Evolutionary conservation across 2,329 filamentous ascomycete species (phyloP).

Genomic region (Hypoxylon sp.): DNA sequence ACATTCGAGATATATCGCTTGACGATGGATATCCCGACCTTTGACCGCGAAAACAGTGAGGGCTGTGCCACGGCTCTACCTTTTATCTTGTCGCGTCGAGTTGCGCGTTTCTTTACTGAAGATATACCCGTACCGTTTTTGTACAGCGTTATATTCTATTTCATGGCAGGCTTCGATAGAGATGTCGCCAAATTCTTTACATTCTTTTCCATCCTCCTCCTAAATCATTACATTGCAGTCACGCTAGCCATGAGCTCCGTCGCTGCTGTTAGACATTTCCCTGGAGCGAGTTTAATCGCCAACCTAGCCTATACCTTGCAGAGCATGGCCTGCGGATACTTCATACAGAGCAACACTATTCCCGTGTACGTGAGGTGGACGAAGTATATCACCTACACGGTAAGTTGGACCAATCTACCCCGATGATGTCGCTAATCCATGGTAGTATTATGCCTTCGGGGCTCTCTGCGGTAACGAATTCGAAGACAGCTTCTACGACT

Average conservation of each 20-base stretch:
- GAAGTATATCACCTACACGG: conserved; percentile 73
- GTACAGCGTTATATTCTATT: conserved; percentile 79
- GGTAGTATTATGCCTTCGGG: conserved; percentile 75
- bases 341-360: conserved; percentile 78
- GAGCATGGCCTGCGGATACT: conserved; percentile 80
- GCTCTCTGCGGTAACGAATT: conserved; percentile 81
- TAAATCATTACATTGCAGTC: conserved; percentile 80
- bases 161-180: conserved; percentile 79
- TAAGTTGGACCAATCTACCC: conserved; percentile 52
- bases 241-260: conserved; percentile 78
- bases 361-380: conserved; percentile 83
- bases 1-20: conserved; percentile 82
- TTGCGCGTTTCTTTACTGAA: conserved; percentile 76
- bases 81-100: conserved; percentile 75
- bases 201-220: conserved; percentile 75
- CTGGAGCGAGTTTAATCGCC: conserved; percentile 76
- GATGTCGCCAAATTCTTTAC: conserved; percentile 74
- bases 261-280: conserved; percentile 73
- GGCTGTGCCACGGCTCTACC: conserved; percentile 76
- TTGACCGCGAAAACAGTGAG: conserved; percentile 80
- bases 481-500: conserved; percentile 76
- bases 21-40: conserved; percentile 78
- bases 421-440: not conserved
- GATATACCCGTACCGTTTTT: conserved; percentile 78
- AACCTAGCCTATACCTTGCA: conserved; percentile 81